These are phyloP conservation scores for Lentinus tigrinus DNA, from an alignment of 768 basidiomycete species.

Conservation along the genomic window DNA sequence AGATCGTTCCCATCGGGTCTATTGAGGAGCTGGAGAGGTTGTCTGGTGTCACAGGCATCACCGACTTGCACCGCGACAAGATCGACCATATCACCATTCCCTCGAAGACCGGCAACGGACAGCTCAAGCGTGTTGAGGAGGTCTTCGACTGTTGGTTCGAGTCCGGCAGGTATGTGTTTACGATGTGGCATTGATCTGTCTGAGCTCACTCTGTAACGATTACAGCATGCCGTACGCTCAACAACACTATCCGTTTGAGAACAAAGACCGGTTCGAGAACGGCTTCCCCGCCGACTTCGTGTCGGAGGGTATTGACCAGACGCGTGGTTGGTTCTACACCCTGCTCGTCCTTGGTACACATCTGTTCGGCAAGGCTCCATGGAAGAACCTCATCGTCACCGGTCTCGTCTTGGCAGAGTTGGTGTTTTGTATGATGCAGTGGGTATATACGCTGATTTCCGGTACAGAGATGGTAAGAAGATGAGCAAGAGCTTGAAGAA, in stretches of 20 bases:
- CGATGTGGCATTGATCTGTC: fast-evolving
- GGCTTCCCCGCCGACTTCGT: slow-evolving; percentile 96
- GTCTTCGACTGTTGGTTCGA: slow-evolving; percentile 99
- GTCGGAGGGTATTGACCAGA: slow-evolving; percentile 98
- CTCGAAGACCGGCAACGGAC: slow-evolving; percentile 83
- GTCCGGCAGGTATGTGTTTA: slow-evolving; percentile 78
- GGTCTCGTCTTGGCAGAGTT: slow-evolving; percentile 94
- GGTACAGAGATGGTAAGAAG: slow-evolving; percentile 89
- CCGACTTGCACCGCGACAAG: slow-evolving; percentile 89
- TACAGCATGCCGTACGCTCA: slow-evolving; percentile 97
- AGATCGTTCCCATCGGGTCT: slow-evolving; percentile 87
- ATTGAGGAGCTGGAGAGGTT: slow-evolving; percentile 83
- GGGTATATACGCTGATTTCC: neutral
- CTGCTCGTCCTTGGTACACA: slow-evolving; percentile 94
- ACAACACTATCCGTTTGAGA: slow-evolving; percentile 97
- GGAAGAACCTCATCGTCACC: slow-evolving; percentile 97
- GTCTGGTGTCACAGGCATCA: slow-evolving; percentile 82
- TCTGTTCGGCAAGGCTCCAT: slow-evolving; percentile 89
- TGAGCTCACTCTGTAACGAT: neutral
- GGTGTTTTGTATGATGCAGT: slow-evolving; percentile 31
- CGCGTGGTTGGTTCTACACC: slow-evolving; percentile 99
- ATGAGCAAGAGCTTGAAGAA: slow-evolving; percentile 98
- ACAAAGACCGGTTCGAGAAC: slow-evolving; percentile 80
- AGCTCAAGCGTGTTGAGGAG: slow-evolving; percentile 87
- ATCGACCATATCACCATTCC: slow-evolving; percentile 98